These are phyloP conservation scores for Juglanconis oblonga DNA, from an alignment of 2,329 filamentous ascomycete genomes.

Conservation along the genomic window DNA sequence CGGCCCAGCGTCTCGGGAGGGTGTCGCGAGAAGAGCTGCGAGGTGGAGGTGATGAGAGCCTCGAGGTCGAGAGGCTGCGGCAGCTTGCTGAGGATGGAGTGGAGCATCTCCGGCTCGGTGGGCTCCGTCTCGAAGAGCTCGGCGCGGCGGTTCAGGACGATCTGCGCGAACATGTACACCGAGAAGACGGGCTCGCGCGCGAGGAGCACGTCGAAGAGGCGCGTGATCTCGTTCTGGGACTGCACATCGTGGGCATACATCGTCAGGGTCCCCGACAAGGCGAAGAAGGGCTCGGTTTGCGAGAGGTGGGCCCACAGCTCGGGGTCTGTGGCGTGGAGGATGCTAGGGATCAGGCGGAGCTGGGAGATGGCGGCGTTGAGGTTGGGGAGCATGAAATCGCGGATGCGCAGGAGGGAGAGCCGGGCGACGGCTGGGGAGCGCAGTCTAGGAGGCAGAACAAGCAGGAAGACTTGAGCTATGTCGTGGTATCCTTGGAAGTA, in stretches of 20 bases:
- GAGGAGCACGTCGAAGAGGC: constrained; percentile 89
- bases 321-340: constrained; percentile 71
- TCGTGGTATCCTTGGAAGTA: constrained; percentile 99
- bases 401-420: constrained; percentile 80
- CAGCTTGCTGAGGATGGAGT: constrained; percentile 82
- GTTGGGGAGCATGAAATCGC: constrained; percentile 95
- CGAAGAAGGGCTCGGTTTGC: constrained; percentile 82
- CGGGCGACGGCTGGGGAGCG: constrained; percentile 67
- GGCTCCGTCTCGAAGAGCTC: constrained; percentile 82
- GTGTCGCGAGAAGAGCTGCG: constrained; percentile 58
- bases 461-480: constrained; percentile 90
- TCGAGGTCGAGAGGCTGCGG: constrained; percentile 81
- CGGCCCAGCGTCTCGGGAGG: constrained; percentile 71
- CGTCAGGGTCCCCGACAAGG: constrained; percentile 87
- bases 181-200: constrained; percentile 84
- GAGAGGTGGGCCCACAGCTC: constrained; percentile 73
- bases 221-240: constrained; percentile 81
- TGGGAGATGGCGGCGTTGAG: constrained; percentile 79
- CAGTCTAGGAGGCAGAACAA: constrained; percentile 68
- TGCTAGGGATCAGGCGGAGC: constrained; percentile 80
- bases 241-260: constrained; percentile 97
- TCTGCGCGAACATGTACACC: constrained; percentile 88
- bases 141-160: constrained; percentile 73
- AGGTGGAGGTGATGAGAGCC: constrained; percentile 64
- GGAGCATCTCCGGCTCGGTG: constrained; percentile 89